Evolutionary conservation across 2,329 filamentous ascomycete genomes (phyloP).

Genomic region (Juglanconis oblonga): DNA sequence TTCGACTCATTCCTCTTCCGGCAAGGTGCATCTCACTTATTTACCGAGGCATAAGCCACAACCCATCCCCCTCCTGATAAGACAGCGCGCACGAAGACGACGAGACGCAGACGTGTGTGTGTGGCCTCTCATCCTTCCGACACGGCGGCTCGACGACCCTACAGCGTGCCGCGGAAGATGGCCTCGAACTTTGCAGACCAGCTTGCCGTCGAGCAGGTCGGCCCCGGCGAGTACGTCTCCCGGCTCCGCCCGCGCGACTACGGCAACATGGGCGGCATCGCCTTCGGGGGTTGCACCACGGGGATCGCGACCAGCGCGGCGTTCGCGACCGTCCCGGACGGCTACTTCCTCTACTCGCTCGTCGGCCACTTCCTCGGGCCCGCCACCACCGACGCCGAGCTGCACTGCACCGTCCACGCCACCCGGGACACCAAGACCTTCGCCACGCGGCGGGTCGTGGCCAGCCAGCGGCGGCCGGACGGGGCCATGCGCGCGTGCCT

Average conservation of each 20-base stretch:
- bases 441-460: slow-evolving; percentile 42
- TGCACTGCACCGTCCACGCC: slow-evolving; percentile 33
- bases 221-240: slow-evolving; percentile 9
- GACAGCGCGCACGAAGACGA: too few relatives aligned
- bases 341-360: slow-evolving; percentile 42
- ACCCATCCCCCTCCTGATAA: too few relatives aligned
- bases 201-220: slow-evolving; percentile 12
- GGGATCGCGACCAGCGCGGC: slow-evolving; percentile 40
- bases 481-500: slow-evolving; percentile 37
- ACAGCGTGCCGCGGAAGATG: background rate
- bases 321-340: slow-evolving; percentile 31
- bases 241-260: background rate
- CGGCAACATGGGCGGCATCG: slow-evolving; percentile 23
- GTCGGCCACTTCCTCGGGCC: slow-evolving; percentile 46
- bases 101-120: background rate
- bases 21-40: too few relatives aligned
- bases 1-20: too few relatives aligned
- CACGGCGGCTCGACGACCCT: background rate
- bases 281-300: slow-evolving; percentile 44
- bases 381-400: slow-evolving; percentile 35
- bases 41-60: too few relatives aligned
- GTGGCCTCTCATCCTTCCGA: background rate
- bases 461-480: slow-evolving; percentile 38
- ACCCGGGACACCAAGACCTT: slow-evolving; percentile 46
- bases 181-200: slow-evolving; percentile 4